Percentiles rank a stretch among this genome's conserved stretches.
These are phyloP conservation scores for Citeromyces matritensis DNA, from an alignment of 805 yeast species.

Conservation along the genomic window DNA sequence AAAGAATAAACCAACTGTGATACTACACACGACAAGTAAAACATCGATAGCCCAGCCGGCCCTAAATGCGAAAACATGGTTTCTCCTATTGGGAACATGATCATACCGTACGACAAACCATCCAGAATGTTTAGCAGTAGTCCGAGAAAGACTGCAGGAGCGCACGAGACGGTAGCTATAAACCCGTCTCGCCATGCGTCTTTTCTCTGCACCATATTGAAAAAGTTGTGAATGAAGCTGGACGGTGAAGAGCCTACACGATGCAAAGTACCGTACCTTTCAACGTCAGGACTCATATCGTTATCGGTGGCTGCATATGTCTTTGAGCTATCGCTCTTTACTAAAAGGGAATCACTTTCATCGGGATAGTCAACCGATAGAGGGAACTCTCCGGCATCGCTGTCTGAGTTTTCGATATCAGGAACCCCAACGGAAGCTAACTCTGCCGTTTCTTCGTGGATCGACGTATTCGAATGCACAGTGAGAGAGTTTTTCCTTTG, in stretches of 20 bases:
- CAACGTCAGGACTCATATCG: not conserved
- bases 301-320: not conserved
- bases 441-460: constrained; percentile 42
- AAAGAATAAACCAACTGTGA: constrained; percentile 79
- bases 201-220: constrained; percentile 7
- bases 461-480: constrained; percentile 28
- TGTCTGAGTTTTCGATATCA: constrained; percentile 5
- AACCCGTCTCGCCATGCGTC: constrained; percentile 11
- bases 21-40: constrained; percentile 81
- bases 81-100: constrained; percentile 84
- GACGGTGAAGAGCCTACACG: not conserved
- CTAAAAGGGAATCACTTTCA: not conserved
- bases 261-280: not conserved
- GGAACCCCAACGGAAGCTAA: constrained; percentile 40
- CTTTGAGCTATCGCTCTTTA: not conserved
- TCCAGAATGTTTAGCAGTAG: constrained; percentile 76
- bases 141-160: constrained; percentile 82
- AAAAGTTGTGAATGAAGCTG: not conserved
- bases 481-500: constrained; percentile 15
- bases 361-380: not conserved
- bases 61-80: constrained; percentile 66
- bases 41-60: constrained; percentile 86
- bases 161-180: constrained; percentile 25
- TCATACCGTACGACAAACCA: constrained; percentile 95
- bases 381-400: not conserved